Base-by-base conservation (phyloP, 176 grass and related monocot genomes). In the Oryza nivara region DNA sequence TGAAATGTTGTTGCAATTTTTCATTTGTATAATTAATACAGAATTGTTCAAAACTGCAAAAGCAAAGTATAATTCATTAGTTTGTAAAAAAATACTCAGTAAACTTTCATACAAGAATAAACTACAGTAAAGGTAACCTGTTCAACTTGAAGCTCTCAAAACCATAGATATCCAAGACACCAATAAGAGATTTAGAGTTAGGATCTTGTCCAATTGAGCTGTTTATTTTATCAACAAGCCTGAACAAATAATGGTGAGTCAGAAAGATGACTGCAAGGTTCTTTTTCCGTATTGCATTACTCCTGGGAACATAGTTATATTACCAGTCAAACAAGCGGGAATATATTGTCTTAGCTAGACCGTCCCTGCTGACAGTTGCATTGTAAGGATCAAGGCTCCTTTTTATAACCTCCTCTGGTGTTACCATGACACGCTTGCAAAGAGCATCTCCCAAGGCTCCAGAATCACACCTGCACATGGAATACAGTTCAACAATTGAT, bases 301-400 rank as follows among this genome's bases (percentile, higher is more conserved):
- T 52, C 49, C 49, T 49, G 13, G 47, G 40, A 56, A 4, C 22
- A 82, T 58, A 52, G 84, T 60, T 74, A 38, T 79, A 77, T 93
- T 99, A 99, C 96, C 96, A 99, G 88, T 99, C 96, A 87, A 99
- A 99, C 63, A 99, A 94, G 72, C 93, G 93, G 70, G 96, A 99
- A 80, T 99, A 99, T 92, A 99, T 86, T 3, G 96, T 96, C 73
- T 99, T 99, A 68, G 96, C 96, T 76, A 99, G 88, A 87, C 96
- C 96, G 78, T 99, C 96, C 86, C 96, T 93, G 79, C 96, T 99
- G 68, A 99, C 70, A 82, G 91, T 92, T 84, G 96, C 96, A 81
- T 78, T 89, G 82, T 89, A 85, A 89, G 96, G 96, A 87, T 99
- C 96, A 46, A 99, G 89, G n/a, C 90, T 92, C 70, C 93, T 88